Percentiles rank a stretch among this genome's conserved stretches.
These are phyloP conservation scores for Ziziphus jujuba DNA, from an alignment of 306 rosid genomes.

Conservation along the genomic window DNA sequence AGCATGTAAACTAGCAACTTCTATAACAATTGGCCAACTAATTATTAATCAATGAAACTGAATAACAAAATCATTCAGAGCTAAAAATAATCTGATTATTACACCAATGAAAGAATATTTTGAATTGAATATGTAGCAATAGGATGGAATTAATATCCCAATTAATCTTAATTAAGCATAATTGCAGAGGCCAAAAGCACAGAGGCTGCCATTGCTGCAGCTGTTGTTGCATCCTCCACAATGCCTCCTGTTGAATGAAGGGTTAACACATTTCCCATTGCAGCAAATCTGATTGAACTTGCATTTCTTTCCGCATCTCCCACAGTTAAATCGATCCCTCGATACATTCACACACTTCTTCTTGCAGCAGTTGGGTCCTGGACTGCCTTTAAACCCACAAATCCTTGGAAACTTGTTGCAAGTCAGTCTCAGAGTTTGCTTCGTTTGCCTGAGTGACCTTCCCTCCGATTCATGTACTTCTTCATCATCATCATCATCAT, in stretches of 20 bases:
- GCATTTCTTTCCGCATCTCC: slow-evolving; percentile 32
- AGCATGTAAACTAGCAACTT: no score
- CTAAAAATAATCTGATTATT: no score
- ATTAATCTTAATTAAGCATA: slow-evolving; percentile 8
- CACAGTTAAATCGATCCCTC: slow-evolving; percentile 20
- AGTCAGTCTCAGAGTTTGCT: not conserved
- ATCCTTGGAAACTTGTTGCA: slow-evolving; percentile 24
- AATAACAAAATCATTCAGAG: no score
- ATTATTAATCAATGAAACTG: no score
- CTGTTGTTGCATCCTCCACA: slow-evolving; percentile 35
- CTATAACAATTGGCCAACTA: no score
- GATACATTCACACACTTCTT: slow-evolving; percentile 32
- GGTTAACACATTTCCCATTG: slow-evolving; percentile 35
- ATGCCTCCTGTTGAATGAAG: slow-evolving; percentile 25
- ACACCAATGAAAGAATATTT: not conserved
- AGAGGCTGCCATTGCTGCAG: slow-evolving; percentile 19
- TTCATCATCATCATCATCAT: not conserved
- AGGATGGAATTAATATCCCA: not conserved
- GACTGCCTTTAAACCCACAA: slow-evolving; percentile 28
- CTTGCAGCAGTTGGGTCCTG: slow-evolving; percentile 35
- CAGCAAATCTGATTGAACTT: slow-evolving; percentile 28
- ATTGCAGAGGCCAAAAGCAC: slow-evolving; percentile 35
- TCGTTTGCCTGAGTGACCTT: slow-evolving; percentile 7
- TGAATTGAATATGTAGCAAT: not conserved
- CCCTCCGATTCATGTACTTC: not conserved